These are phyloP conservation scores for Hygrophoropsis aurantiaca DNA, from an alignment of 768 basidiomycete species.

Conservation along the genomic window DNA sequence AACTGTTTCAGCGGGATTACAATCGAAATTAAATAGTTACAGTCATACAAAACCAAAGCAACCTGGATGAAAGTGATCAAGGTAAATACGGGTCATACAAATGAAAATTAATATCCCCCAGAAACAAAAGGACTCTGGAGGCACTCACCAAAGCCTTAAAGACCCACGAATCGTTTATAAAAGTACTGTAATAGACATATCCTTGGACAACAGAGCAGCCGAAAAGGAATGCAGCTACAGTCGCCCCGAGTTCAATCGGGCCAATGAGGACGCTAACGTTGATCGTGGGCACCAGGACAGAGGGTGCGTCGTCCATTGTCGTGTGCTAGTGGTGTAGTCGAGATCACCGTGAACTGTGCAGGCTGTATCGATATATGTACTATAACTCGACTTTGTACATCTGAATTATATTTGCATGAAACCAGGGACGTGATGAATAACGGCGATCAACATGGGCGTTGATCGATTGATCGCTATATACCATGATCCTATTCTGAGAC, in stretches of 20 bases:
- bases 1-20: neutral
- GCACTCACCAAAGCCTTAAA: slow-evolving; percentile 5
- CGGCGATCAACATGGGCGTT: no score
- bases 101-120: neutral
- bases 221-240: slow-evolving; percentile 8
- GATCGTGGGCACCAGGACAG: no score
- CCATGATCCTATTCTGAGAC: no score
- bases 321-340: no score
- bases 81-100: no score
- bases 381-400: no score
- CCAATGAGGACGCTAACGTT: slow-evolving; percentile 10
- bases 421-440: no score
- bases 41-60: neutral
- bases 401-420: no score
- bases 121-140: neutral
- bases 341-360: no score
- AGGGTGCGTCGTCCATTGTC: no score
- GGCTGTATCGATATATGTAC: no score
- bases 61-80: neutral
- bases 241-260: slow-evolving; percentile 10
- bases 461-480: no score
- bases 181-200: slow-evolving; percentile 12
- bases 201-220: slow-evolving; percentile 11
- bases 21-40: neutral
- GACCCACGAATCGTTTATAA: slow-evolving; percentile 5